These are phyloP conservation scores for Hypsizygus marmoreus DNA, from an alignment of 768 basidiomycete species.

Conservation along the genomic window DNA sequence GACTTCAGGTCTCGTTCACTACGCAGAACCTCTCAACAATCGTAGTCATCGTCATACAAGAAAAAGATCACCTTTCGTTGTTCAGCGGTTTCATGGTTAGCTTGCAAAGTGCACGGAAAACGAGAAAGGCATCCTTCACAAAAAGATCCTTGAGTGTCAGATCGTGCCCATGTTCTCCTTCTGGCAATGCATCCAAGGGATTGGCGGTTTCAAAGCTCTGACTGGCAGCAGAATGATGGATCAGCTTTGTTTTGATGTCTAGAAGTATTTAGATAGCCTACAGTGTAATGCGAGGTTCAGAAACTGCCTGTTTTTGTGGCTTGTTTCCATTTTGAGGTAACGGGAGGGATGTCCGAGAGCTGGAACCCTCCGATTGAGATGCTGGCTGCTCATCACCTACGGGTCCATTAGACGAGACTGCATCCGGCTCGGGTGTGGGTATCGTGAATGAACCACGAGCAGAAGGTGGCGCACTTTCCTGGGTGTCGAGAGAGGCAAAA, in stretches of 20 bases:
- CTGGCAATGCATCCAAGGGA: conserved; percentile 34
- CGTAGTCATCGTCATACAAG: background rate
- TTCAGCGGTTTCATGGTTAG: conserved; percentile 97
- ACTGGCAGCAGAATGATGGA: conserved; percentile 21
- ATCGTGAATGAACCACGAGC: conserved; percentile 12
- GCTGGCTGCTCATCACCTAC: background rate
- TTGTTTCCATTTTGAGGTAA: conserved; percentile 3
- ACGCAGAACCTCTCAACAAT: conserved; percentile 15
- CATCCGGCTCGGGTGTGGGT: conserved; percentile 13
- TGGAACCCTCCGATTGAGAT: conserved; percentile 5
- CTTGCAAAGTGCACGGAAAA: conserved; percentile 96
- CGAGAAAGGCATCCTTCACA: conserved; percentile 96
- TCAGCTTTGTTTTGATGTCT: background rate
- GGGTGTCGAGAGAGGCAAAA: conserved; percentile 16
- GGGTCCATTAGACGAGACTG: conserved; percentile 4
- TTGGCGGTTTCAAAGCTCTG: conserved; percentile 37
- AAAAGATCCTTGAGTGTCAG: conserved; percentile 86
- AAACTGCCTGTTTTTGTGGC: background rate
- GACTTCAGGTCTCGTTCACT: conserved; percentile 97
- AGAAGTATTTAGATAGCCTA: conserved; percentile 8
- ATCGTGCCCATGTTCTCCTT: conserved; percentile 39
- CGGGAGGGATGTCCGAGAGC: conserved; percentile 12
- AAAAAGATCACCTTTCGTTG: conserved; percentile 74
- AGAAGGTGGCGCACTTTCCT: conserved; percentile 20
- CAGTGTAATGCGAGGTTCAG: conserved; percentile 14